A percentile compares a stretch with the other conserved stretches of the same genome.
phyloP scores from a whole-genome alignment of 1,139 yeast genomes.

The Debaryomyces udenii region DNA sequence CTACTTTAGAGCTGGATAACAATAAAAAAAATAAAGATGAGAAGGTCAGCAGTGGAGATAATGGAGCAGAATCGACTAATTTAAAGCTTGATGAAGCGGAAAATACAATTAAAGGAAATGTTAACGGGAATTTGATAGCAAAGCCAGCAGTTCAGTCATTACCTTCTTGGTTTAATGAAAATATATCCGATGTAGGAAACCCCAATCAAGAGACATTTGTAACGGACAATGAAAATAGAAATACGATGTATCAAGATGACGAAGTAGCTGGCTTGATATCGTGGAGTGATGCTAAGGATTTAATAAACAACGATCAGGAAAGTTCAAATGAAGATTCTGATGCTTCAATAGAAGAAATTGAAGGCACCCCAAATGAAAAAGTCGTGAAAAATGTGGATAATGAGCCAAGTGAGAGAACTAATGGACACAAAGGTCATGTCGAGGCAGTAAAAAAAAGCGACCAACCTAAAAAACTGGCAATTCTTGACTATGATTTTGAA shows the following conservation, averaged over 20 bases:
- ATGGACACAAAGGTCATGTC: slow-evolving; percentile 1
- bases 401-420: slow-evolving; percentile 1
- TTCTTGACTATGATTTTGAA: slow-evolving; percentile 64
- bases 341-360: slow-evolving; percentile 9
- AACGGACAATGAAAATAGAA: slow-evolving; percentile 6
- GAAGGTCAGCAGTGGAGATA: no score
- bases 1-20: no score
- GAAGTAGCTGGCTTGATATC: slow-evolving; percentile 53
- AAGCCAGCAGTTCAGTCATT: slow-evolving; percentile 4
- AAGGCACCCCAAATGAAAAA: no score
- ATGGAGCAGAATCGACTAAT: no score
- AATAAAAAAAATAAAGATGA: no score
- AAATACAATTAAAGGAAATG: background rate
- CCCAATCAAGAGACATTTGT: slow-evolving; percentile 8
- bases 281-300: slow-evolving; percentile 48
- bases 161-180: slow-evolving; percentile 25
- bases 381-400: no score
- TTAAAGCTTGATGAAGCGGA: background rate
- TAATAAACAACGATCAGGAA: slow-evolving; percentile 21
- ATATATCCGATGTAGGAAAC: slow-evolving; percentile 9
- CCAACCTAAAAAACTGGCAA: slow-evolving; percentile 19
- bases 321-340: slow-evolving; percentile 4
- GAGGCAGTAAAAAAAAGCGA: slow-evolving; percentile 5
- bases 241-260: slow-evolving; percentile 35
- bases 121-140: background rate